Evolutionary conservation across 108 stramenopile genomes (phyloP), one percentile per base, ranked within the genome.

Genomic region (Chaetoceros tenuissimus): DNA sequence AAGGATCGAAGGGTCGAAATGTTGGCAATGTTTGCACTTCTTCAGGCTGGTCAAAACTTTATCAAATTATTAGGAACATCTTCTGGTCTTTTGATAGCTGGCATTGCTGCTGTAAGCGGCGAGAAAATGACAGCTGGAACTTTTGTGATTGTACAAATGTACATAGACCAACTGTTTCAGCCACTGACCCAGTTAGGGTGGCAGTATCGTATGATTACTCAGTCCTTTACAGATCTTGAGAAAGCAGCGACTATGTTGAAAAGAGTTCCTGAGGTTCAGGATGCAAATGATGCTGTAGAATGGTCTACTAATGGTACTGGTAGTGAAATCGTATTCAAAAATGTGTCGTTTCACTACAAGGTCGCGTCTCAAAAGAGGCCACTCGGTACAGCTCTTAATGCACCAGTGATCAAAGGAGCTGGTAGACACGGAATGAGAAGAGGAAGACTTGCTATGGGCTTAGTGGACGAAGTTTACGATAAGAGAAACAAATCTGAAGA

Each of bases 161-260:
- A 71, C 48, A 71, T 75, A 31, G 59, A 67, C 10, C 69, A 71
- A 34, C 31, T 75, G 19, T 71, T 71, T 47, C 50, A 67, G 31
- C 74, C 74, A 21, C 49, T 75, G 34, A 68, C 54, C 8, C 48
- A 50, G 26, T 28, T 75, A 20, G 74, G 74, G 3, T 75, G 59
- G 24, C 66, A 60, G 24, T 71, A 71, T 31, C 69, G 69, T 17
- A 65, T 70, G 49, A 51, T 75, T 3, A 66, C 66, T 0, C 64
- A 75, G 48, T 64, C 74, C 1, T 54, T 75, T 17, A 67, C 69
- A 0, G 74, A 75, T 52, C 53, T 75, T 46, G 74, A 75, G 50
- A 71, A 71, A 55, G 66, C 69, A 20, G 65, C 71, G 1, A 66
- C 70, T 18, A 67, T 71, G 59, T 46, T 71, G 0, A 61, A 48